Percentiles rank a stretch among this genome's conserved stretches.
These are phyloP conservation scores for Apiospora arundinis DNA, from an alignment of 2,329 filamentous ascomycete species.

Conservation along the genomic window DNA sequence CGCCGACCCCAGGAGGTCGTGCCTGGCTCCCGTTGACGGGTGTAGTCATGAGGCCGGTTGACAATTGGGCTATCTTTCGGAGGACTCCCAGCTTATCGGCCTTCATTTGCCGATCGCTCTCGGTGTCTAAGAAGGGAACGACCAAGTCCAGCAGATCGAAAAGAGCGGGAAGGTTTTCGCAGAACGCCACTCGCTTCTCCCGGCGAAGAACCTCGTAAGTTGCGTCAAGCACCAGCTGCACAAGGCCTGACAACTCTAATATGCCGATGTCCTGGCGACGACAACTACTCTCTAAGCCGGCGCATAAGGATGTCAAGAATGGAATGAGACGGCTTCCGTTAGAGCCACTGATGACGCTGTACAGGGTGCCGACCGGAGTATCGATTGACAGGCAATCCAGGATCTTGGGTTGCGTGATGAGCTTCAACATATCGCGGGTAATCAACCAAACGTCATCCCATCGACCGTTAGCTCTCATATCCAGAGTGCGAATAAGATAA, in stretches of 20 bases:
- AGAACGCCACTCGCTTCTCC: background rate
- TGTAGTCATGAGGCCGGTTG: background rate
- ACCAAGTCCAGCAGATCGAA: background rate
- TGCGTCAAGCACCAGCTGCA: conserved; percentile 28
- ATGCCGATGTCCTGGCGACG: background rate
- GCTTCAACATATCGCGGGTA: conserved; percentile 33
- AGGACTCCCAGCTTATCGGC: background rate
- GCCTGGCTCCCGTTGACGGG: background rate
- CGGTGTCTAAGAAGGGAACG: conserved; percentile 36
- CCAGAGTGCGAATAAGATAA: conserved; percentile 26
- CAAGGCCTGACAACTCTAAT: conserved; percentile 29
- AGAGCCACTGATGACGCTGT: conserved; percentile 43
- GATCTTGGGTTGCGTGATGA: background rate
- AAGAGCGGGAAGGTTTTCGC: background rate
- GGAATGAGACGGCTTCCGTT: conserved; percentile 40
- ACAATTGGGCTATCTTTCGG: background rate
- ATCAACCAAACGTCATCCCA: conserved; percentile 37
- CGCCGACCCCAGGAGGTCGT: conserved; percentile 29
- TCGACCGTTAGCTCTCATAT: conserved; percentile 34
- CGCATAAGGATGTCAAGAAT: conserved; percentile 39
- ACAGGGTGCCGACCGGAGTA: conserved; percentile 43
- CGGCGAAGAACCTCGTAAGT: background rate
- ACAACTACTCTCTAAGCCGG: conserved; percentile 31
- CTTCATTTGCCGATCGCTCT: conserved; percentile 38
- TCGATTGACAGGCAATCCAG: conserved; percentile 41